Evolutionary conservation across 1,139 yeast species (phyloP).

Genomic region (Williopsis jadinii): DNA sequence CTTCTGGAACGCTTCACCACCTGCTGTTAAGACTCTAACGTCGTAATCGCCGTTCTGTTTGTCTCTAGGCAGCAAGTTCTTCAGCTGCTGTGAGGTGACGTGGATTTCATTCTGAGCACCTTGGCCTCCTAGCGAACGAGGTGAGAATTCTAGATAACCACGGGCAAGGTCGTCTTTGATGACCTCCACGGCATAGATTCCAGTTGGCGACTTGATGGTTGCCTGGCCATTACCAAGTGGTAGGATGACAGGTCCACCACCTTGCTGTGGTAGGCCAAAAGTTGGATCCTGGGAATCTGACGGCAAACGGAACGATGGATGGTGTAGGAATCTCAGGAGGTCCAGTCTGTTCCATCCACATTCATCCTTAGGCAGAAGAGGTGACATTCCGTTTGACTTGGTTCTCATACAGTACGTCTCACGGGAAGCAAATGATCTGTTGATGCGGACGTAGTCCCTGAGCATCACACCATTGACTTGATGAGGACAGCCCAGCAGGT

Average conservation of each 20-base stretch:
- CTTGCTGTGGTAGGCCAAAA: slow-evolving; percentile 11
- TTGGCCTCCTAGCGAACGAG: slow-evolving; percentile 46
- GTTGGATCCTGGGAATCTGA: slow-evolving; percentile 40
- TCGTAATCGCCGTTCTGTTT: slow-evolving; percentile 35
- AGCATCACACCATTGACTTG: slow-evolving; percentile 87
- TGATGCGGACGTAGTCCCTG: slow-evolving; percentile 74
- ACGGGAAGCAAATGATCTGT: slow-evolving; percentile 73
- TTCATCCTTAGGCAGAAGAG: slow-evolving; percentile 54
- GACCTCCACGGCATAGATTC: slow-evolving; percentile 66
- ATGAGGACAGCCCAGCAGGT: slow-evolving; percentile 85
- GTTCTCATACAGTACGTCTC: slow-evolving; percentile 58
- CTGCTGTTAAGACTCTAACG: slow-evolving; percentile 44
- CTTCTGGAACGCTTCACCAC: slow-evolving; percentile 28
- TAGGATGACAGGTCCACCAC: slow-evolving; percentile 33
- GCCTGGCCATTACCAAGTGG: slow-evolving; percentile 43
- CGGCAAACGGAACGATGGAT: slow-evolving; percentile 73
- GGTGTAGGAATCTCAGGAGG: slow-evolving; percentile 66
- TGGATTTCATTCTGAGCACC: slow-evolving; percentile 51
- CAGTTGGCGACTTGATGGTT: slow-evolving; percentile 46
- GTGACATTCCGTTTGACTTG: slow-evolving; percentile 34
- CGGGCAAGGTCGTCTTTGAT: slow-evolving; percentile 59
- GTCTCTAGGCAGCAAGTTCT: slow-evolving; percentile 34
- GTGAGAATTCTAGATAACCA: slow-evolving; percentile 53
- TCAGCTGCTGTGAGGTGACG: slow-evolving; percentile 42
- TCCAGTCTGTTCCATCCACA: slow-evolving; percentile 90